These are phyloP conservation scores for Stemphylium vesicarium DNA, from an alignment of 2,329 filamentous ascomycete genomes.

Conservation along the genomic window DNA sequence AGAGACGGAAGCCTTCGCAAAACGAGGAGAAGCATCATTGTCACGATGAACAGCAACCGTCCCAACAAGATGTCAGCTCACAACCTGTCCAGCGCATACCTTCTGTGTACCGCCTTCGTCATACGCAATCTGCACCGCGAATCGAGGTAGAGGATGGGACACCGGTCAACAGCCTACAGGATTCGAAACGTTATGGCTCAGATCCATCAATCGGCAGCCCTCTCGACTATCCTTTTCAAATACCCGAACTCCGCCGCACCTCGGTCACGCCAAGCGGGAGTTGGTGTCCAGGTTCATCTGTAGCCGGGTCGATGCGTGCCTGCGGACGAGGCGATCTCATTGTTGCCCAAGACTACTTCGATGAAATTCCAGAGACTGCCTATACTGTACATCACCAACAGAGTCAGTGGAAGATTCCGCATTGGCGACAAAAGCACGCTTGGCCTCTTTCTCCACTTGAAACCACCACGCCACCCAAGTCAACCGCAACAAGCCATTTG, in stretches of 20 bases:
- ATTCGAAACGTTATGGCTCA: constrained; percentile 12
- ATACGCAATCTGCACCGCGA: constrained; percentile 13
- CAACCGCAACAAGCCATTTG: not conserved
- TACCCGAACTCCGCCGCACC: constrained; percentile 10
- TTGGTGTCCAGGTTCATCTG: not conserved
- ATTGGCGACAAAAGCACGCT: not conserved
- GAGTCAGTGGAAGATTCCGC: not conserved
- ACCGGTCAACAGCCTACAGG: not conserved
- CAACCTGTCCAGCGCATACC: constrained; percentile 17
- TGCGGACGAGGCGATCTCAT: constrained; percentile 15
- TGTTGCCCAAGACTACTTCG: constrained; percentile 1
- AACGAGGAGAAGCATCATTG: not conserved
- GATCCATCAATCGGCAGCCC: constrained; percentile 20
- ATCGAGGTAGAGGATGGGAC: not conserved
- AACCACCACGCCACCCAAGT: not conserved
- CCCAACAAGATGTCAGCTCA: not conserved
- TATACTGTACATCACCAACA: not conserved
- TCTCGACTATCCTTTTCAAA: constrained; percentile 10
- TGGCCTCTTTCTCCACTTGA: not conserved
- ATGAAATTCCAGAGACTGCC: constrained; percentile 1
- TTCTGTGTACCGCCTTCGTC: constrained; percentile 13
- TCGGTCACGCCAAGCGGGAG: constrained; percentile 4
- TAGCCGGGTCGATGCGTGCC: not conserved
- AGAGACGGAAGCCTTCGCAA: not conserved
- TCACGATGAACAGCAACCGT: not conserved